phyloP scores from a whole-genome alignment of 2,329 filamentous ascomycete species.

The Colletotrichum cereale region DNA sequence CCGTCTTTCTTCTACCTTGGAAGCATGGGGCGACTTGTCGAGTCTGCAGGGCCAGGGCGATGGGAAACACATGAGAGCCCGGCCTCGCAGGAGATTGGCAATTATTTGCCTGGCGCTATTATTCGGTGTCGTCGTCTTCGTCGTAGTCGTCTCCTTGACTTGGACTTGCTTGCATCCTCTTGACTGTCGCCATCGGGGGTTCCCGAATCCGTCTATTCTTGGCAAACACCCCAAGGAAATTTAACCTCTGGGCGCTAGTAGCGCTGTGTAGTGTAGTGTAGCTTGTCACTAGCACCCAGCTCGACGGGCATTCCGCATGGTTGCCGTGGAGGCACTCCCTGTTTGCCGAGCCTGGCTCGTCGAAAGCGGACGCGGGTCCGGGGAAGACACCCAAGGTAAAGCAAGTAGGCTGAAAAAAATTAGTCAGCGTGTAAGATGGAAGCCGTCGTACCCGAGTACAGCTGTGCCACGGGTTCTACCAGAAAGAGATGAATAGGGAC shows the following conservation, averaged over 20 bases:
- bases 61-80: constrained; percentile 18
- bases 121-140: background rate
- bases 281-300: background rate
- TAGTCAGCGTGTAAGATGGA: background rate
- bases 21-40: background rate
- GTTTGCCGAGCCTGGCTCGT: constrained; percentile 19
- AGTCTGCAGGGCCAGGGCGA: constrained; percentile 6
- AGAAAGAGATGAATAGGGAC: constrained; percentile 26
- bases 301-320: background rate
- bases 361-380: constrained; percentile 7
- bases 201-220: background rate
- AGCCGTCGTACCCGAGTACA: constrained; percentile 26
- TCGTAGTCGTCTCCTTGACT: background rate
- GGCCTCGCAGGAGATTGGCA: constrained; percentile 21
- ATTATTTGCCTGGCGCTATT: too few relatives aligned
- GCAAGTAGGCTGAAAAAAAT: background rate
- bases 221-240: background rate
- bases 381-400: background rate
- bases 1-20: background rate
- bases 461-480: constrained; percentile 1
- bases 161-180: constrained; percentile 7
- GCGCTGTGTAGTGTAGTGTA: too few relatives aligned
- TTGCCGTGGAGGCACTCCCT: constrained; percentile 18
- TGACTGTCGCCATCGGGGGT: constrained; percentile 23
- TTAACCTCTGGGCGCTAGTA: background rate